Evolutionary conservation across 805 yeast species (phyloP).

Genomic region (Wickerhamomyces pijperi): DNA sequence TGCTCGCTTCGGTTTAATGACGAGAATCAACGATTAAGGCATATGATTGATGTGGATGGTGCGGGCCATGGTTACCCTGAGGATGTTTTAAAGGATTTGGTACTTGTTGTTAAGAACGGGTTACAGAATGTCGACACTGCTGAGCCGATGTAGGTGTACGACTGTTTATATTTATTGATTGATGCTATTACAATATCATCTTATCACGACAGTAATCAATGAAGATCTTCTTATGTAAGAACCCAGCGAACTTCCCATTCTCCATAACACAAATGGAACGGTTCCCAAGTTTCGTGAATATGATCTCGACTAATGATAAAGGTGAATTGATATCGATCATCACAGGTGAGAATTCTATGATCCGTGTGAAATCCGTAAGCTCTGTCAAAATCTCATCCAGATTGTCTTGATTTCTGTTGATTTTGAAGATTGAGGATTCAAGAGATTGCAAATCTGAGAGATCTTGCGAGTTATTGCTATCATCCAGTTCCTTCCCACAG

Average conservation of each 20-base stretch:
- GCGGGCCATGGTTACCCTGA: no score
- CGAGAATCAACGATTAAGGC: no score
- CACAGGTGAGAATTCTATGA: conserved; percentile 35
- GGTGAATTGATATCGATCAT: conserved; percentile 36
- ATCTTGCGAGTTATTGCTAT: no score
- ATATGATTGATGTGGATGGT: no score
- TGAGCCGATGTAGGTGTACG: no score
- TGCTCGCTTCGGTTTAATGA: no score
- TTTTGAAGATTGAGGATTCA: background rate
- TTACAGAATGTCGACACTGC: no score
- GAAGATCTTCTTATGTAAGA: conserved; percentile 41
- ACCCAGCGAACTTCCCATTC: conserved; percentile 37
- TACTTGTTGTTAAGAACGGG: no score
- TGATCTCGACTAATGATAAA: conserved; percentile 35
- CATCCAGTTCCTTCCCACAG: background rate
- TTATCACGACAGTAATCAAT: conserved; percentile 28
- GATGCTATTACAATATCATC: conserved; percentile 3
- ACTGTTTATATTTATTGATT: no score
- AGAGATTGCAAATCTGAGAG: background rate
- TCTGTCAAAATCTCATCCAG: conserved; percentile 5
- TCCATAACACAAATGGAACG: conserved; percentile 34
- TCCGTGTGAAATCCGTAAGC: conserved; percentile 28
- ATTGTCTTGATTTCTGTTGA: conserved; percentile 40
- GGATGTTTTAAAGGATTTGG: no score
- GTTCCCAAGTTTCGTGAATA: conserved; percentile 41